These are phyloP conservation scores for Cladosporium sp. DNA, from an alignment of 2,329 filamentous ascomycete species.

Conservation along the genomic window DNA sequence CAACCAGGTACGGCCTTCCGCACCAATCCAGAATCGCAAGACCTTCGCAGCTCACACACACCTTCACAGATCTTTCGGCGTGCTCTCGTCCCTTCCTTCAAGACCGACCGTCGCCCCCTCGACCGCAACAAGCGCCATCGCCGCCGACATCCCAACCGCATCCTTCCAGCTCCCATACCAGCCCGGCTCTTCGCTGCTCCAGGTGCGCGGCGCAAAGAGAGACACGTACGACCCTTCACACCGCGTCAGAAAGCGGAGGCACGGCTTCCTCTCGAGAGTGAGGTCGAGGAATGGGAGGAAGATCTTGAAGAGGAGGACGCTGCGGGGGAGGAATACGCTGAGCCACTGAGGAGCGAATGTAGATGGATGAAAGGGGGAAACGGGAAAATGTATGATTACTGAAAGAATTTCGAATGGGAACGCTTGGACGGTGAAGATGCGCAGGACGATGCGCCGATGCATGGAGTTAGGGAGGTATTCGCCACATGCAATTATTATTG, in stretches of 20 bases:
- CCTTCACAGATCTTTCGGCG: slow-evolving; percentile 17
- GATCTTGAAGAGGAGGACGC: slow-evolving; percentile 47
- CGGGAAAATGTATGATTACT: slow-evolving; percentile 2
- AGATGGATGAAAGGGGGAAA: background rate
- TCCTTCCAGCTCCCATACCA: slow-evolving; percentile 13
- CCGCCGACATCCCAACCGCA: slow-evolving; percentile 14
- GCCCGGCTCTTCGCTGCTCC: slow-evolving; percentile 30
- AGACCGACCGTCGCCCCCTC: slow-evolving; percentile 14
- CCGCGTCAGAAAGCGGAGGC: slow-evolving; percentile 54
- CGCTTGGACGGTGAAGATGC: too few relatives aligned
- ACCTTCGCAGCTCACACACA: background rate
- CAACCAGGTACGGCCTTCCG: background rate
- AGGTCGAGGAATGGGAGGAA: slow-evolving; percentile 48
- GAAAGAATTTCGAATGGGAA: too few relatives aligned
- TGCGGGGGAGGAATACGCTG: slow-evolving; percentile 48
- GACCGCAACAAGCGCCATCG: slow-evolving; percentile 6
- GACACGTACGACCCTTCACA: slow-evolving; percentile 56
- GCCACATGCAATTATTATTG: too few relatives aligned
- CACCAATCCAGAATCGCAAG: background rate
- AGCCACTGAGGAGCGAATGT: slow-evolving; percentile 38
- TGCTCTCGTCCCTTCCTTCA: slow-evolving; percentile 16
- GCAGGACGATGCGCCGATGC: too few relatives aligned
- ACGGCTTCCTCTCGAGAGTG: slow-evolving; percentile 53
- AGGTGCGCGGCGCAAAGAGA: slow-evolving; percentile 44
- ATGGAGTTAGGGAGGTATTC: too few relatives aligned